Conservation (phyloP, 2,329 filamentous ascomycete species). For the Botrytis deweyae region DNA sequence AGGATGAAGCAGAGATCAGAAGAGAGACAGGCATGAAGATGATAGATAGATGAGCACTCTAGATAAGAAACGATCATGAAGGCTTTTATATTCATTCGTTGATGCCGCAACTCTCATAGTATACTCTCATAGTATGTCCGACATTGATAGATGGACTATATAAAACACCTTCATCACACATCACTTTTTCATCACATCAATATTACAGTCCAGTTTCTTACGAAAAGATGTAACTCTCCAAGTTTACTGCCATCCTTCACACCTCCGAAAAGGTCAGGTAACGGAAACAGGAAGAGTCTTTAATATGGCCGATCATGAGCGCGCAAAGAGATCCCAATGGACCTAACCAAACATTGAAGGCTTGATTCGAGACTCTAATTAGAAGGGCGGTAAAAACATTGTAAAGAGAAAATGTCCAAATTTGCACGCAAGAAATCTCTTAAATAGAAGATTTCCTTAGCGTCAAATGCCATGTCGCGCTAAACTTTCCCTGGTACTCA, state of each 20-base stretch:
- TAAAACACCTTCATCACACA: neutral
- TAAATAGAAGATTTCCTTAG: slow-evolving; percentile 23
- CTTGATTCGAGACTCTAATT: slow-evolving; percentile 99
- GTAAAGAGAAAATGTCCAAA: slow-evolving; percentile 33
- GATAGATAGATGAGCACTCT: neutral
- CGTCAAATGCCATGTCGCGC: neutral
- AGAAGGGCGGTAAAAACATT: slow-evolving; percentile 77
- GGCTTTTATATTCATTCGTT: neutral
- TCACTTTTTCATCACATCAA: neutral
- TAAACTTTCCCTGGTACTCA: slow-evolving; percentile 8
- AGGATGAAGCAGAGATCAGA: slow-evolving; percentile 71
- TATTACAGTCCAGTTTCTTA: neutral
- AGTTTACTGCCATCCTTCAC: slow-evolving; percentile 54
- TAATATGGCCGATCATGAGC: slow-evolving; percentile 97
- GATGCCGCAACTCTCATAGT: neutral
- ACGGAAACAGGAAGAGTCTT: slow-evolving; percentile 71
- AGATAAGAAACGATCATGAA: neutral
- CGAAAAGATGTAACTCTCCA: slow-evolving; percentile 46
- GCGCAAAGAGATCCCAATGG: slow-evolving; percentile 76
- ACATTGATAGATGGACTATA: neutral
- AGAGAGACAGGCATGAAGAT: slow-evolving; percentile 27
- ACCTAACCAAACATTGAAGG: slow-evolving; percentile 92
- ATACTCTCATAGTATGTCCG: neutral
- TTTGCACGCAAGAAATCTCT: slow-evolving; percentile 17
- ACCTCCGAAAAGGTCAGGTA: slow-evolving; percentile 54